phyloP scores from a whole-genome alignment of 306 rosid species.

The Glycine latifolia region DNA sequence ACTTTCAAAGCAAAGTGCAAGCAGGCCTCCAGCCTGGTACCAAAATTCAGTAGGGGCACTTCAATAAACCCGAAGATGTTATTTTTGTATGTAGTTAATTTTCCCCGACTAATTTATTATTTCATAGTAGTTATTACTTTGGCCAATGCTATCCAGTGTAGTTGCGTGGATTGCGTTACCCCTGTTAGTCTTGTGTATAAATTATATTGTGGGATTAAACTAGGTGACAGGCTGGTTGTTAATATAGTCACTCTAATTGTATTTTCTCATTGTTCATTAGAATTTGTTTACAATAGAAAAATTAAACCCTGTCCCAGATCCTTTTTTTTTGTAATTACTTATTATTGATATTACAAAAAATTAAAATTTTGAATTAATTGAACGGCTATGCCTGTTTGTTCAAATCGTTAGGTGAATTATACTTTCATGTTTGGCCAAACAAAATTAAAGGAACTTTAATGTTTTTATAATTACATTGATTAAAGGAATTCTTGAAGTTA shows the following conservation, averaged over 20 bases:
- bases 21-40: conserved; percentile 70
- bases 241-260: neutral
- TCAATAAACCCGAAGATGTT: no score
- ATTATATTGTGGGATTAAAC: conserved; percentile 1
- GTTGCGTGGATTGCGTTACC: neutral
- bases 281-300: no score
- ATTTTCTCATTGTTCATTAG: neutral
- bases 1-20: conserved; percentile 82
- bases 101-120: neutral
- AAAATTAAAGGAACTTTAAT: no score
- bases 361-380: no score
- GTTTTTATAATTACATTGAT: no score
- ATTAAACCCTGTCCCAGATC: no score
- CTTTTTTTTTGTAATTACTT: no score
- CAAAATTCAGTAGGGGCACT: conserved; percentile 63
- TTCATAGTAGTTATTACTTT: neutral
- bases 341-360: no score
- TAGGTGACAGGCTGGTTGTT: neutral
- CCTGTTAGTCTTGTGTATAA: neutral
- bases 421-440: no score
- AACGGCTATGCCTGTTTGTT: no score
- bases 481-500: no score
- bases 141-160: neutral
- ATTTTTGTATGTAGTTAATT: neutral
- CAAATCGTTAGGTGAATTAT: no score